Evolutionary conservation across 345 rosid species (phyloP).

Genomic region (Arabis hirsuta): DNA sequence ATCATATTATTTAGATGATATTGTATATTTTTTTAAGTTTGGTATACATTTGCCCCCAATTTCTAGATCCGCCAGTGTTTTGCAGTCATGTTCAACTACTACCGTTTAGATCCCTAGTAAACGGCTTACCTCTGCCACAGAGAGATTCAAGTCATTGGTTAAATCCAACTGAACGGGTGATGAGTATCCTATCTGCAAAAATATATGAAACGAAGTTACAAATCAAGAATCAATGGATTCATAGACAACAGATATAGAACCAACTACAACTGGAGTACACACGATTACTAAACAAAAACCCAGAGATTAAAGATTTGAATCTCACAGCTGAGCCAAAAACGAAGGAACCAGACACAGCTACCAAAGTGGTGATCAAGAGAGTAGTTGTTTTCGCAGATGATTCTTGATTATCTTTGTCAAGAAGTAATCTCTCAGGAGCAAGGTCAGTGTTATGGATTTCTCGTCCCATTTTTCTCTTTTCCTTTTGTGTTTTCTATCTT

Average conservation of each 20-base stretch:
- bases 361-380: constrained; percentile 38
- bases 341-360: constrained; percentile 39
- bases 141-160: constrained; percentile 59
- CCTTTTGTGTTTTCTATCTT: background rate
- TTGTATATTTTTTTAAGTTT: too few relatives aligned
- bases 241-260: background rate
- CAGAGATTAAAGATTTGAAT: background rate
- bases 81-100: too few relatives aligned
- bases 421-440: constrained; percentile 28
- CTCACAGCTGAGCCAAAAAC: constrained; percentile 43
- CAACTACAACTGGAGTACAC: background rate
- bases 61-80: too few relatives aligned
- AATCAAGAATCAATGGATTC: constrained; percentile 4
- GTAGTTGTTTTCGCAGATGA: constrained; percentile 22
- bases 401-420: constrained; percentile 20
- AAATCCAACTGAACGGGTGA: constrained; percentile 83
- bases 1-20: too few relatives aligned
- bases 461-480: constrained; percentile 24
- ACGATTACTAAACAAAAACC: background rate
- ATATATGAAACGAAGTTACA: background rate
- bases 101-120: background rate
- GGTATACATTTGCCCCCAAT: too few relatives aligned
- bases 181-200: constrained; percentile 74
- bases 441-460: constrained; percentile 18
- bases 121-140: constrained; percentile 59